Base-by-base conservation (phyloP, 352 stramenopile species). In the Phytophthora europaea region DNA sequence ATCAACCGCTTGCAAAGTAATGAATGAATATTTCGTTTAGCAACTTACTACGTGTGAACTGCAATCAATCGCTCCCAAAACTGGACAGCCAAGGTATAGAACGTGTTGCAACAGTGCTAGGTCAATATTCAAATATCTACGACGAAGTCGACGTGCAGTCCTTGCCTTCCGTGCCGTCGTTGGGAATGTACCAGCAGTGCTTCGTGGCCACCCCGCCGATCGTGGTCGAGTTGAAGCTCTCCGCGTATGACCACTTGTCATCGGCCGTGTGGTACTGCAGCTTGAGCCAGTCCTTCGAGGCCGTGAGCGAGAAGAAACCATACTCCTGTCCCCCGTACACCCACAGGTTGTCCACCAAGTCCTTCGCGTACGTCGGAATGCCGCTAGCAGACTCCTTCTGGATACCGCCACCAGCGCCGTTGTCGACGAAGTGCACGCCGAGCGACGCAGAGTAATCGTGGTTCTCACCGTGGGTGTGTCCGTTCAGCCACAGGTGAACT, bases 141-240 rank as follows among this genome's bases (percentile, higher is more conserved):
- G 63, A 77, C 4, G 51, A 64, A 10, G 47, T 60, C 4, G 73
- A 70, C 12, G 63, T 58, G 64, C 68, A 80, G 18, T 78, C 74
- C 53, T 81, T 61, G 28, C 74, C 74, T 20, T 78, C 73, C 2
- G 58, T 73, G 50, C 83, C 83, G 45, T 85, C 67, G 28, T 75
- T 76, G 1, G 85, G 87, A 23, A 94, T 77, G 70, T 83, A 91
- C 83, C 83, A 92, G 71, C 87, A 94, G 71, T 94, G 85, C 64
- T 87, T 83, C 20, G 82, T 84, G 0, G 70, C 76, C 18, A 92
- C 74, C 13, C 84, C 81, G 23, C 82, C 82, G 0, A 82, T 62
- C 26, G 67, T 80, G 33, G 82, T 80, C 10, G 72, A 64, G 23
- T 76, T 72, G 31, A 92, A 70, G 31, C 76, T 83, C 40, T 87